Evolutionary conservation across 2,329 filamentous ascomycete species (phyloP).

Genomic region (Cladophialophora yegresii): DNA sequence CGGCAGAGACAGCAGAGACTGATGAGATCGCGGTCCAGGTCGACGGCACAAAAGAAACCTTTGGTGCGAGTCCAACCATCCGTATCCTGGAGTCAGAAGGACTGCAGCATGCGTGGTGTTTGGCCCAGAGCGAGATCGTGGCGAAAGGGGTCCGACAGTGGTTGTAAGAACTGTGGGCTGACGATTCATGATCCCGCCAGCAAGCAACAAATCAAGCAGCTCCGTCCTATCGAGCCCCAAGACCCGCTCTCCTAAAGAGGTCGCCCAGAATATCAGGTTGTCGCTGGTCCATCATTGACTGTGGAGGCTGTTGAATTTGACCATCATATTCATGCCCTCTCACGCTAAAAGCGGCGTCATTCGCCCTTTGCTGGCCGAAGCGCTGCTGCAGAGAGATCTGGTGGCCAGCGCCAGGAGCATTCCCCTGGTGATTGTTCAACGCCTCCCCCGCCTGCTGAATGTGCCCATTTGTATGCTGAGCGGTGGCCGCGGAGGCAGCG

Average conservation of each 20-base stretch:
- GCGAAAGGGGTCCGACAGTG: slow-evolving; percentile 55
- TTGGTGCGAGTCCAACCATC: slow-evolving; percentile 48
- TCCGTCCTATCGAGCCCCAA: slow-evolving; percentile 37
- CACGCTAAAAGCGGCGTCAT: slow-evolving; percentile 55
- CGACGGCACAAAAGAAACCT: slow-evolving; percentile 35
- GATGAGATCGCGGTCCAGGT: slow-evolving; percentile 25
- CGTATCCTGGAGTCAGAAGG: slow-evolving; percentile 55
- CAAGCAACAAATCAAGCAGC: background rate
- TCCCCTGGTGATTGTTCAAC: slow-evolving; percentile 22
- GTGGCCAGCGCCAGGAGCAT: slow-evolving; percentile 50
- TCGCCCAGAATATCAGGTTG: slow-evolving; percentile 45
- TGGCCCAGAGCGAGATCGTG: slow-evolving; percentile 53
- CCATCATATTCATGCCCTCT: slow-evolving; percentile 46
- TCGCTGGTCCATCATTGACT: slow-evolving; percentile 15
- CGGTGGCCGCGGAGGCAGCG: slow-evolving; percentile 39
- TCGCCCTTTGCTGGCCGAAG: slow-evolving; percentile 57
- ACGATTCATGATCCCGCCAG: background rate
- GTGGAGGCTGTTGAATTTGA: slow-evolving; percentile 3
- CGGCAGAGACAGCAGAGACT: slow-evolving; percentile 19
- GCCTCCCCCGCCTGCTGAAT: slow-evolving; percentile 45
- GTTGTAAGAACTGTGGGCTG: slow-evolving; percentile 47
- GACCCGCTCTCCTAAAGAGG: slow-evolving; percentile 48
- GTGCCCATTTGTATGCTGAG: slow-evolving; percentile 39
- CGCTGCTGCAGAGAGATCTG: slow-evolving; percentile 57
- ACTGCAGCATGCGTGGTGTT: slow-evolving; percentile 62